A percentile compares a stretch with the other conserved stretches of the same genome.
phyloP scores from a whole-genome alignment of 306 rosid genomes.

The Begonia masoniana region DNA sequence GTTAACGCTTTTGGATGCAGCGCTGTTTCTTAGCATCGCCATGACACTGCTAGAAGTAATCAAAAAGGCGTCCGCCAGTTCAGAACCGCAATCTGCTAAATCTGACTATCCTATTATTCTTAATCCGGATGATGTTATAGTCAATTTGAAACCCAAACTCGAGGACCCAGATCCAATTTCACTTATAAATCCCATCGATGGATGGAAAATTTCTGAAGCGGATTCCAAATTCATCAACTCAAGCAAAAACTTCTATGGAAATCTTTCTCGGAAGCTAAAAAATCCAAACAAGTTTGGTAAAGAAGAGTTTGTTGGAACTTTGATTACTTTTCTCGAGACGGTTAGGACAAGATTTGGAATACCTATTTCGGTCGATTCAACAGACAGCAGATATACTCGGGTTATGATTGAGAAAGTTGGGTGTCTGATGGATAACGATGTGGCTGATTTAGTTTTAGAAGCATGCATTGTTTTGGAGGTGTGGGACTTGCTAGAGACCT shows the following conservation, averaged over 20 bases:
- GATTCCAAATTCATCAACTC: conserved; percentile 38
- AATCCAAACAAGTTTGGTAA: conserved; percentile 18
- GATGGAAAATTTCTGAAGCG: conserved; percentile 48
- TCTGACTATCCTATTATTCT: conserved; percentile 54
- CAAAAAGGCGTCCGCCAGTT: conserved; percentile 28
- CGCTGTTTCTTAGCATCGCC: background rate
- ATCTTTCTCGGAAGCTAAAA: conserved; percentile 37
- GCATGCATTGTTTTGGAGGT: conserved; percentile 44
- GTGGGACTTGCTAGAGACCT: conserved; percentile 61
- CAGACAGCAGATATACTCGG: conserved; percentile 17
- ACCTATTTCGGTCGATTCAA: conserved; percentile 21
- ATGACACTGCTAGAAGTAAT: conserved; percentile 68
- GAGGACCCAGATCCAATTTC: conserved; percentile 23
- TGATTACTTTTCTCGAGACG: conserved; percentile 42
- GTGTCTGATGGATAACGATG: conserved; percentile 30
- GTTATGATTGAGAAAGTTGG: conserved; percentile 40
- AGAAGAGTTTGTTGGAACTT: conserved; percentile 31
- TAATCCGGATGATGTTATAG: conserved; percentile 39
- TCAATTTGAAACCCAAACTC: conserved; percentile 29
- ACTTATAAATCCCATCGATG: conserved; percentile 27
- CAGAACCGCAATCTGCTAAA: conserved; percentile 19
- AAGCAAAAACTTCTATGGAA: conserved; percentile 30
- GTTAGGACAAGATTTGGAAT: conserved; percentile 27
- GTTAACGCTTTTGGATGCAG: too few species aligned
- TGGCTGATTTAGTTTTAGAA: conserved; percentile 50